Conservation (phyloP, 2,329 filamentous ascomycete genomes). For the Whalleya microplaca region DNA sequence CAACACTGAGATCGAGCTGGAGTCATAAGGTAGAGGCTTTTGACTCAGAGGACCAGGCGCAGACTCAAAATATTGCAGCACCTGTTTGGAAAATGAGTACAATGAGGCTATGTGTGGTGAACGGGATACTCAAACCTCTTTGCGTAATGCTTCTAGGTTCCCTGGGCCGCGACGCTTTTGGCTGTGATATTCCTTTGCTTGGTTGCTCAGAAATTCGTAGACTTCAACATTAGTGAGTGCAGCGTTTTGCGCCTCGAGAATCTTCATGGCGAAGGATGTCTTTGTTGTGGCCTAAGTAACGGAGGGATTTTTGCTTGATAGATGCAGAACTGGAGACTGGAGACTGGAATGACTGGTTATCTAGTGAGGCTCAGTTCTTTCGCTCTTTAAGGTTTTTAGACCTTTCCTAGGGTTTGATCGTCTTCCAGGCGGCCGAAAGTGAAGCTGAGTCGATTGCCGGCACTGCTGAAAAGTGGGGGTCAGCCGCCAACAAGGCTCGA, state of each 20-base stretch:
- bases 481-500: too few species aligned
- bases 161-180: slow-evolving; percentile 55
- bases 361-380: too few species aligned
- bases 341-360: background rate
- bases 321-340: background rate
- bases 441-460: too few species aligned
- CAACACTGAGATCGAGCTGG: slow-evolving; percentile 56
- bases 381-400: too few species aligned
- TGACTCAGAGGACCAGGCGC: slow-evolving; percentile 60
- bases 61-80: slow-evolving; percentile 63
- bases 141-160: slow-evolving; percentile 64
- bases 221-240: slow-evolving; percentile 76
- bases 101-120: background rate
- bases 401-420: too few species aligned
- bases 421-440: too few species aligned
- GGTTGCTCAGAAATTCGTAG: slow-evolving; percentile 64
- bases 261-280: slow-evolving; percentile 58
- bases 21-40: slow-evolving; percentile 55
- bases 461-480: too few species aligned
- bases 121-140: slow-evolving; percentile 56
- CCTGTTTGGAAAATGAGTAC: slow-evolving; percentile 41
- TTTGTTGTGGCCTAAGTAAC: background rate
- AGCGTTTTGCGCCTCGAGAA: slow-evolving; percentile 71
- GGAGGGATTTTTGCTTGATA: too few species aligned
- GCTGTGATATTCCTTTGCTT: slow-evolving; percentile 55